phyloP scores from a whole-genome alignment of 2,329 filamentous ascomycete species.

The Fusarium floridanum region DNA sequence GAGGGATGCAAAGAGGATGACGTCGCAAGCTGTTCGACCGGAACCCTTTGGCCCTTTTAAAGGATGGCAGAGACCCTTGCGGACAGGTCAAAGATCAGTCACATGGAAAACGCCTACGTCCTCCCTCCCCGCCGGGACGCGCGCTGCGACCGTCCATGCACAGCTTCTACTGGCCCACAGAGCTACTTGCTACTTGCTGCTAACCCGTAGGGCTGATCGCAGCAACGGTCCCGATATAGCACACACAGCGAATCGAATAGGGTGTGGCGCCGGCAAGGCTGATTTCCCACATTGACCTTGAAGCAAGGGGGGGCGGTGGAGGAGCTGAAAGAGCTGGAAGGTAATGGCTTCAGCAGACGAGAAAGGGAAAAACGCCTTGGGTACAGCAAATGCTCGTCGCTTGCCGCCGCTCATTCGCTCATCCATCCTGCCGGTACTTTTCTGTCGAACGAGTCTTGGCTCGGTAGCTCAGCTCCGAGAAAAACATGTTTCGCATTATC shows the following conservation, averaged over 20 bases:
- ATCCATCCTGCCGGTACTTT: slow-evolving; percentile 3
- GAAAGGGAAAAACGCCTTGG: background rate
- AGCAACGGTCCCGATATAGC: background rate
- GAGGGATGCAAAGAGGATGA: background rate
- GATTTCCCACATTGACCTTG: background rate
- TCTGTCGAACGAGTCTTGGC: background rate
- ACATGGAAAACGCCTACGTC: slow-evolving; percentile 1
- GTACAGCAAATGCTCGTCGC: background rate
- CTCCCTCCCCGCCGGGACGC: background rate
- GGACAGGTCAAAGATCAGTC: background rate
- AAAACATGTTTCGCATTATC: background rate
- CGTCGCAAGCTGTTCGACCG: background rate
- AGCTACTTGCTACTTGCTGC: background rate
- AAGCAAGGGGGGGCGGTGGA: background rate
- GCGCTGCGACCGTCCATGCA: background rate
- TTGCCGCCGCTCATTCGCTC: background rate
- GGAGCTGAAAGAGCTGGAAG: background rate
- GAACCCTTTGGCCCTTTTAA: background rate
- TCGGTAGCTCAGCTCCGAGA: background rate
- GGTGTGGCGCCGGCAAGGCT: slow-evolving; percentile 3
- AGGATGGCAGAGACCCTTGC: background rate
- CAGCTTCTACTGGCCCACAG: background rate
- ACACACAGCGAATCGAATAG: background rate
- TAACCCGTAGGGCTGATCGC: slow-evolving; percentile 5
- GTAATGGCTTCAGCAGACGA: background rate